Evolutionary conservation across 2,329 filamentous ascomycete species (phyloP), one percentile per base, ranked within the genome.

Genomic region (Pseudogymnoascus sp.): DNA sequence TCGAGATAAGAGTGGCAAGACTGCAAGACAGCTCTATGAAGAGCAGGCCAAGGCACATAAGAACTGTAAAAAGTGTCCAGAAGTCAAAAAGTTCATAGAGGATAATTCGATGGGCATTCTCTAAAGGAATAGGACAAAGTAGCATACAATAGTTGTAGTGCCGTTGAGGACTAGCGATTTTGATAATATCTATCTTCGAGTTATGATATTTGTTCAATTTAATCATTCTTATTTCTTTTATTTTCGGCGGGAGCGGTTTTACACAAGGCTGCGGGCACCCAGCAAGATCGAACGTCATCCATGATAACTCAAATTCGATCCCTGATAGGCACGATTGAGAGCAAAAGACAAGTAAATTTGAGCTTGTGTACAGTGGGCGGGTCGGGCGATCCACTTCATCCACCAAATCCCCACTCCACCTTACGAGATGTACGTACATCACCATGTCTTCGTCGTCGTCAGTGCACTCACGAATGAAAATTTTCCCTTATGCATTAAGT

Each of bases 391-490:
- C n/a, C n/a, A n/a, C n/a, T n/a, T n/a, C n/a, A n/a, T n/a, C n/a
- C n/a, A n/a, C n/a, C n/a, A n/a, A n/a, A n/a, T n/a, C n/a, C n/a
- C n/a, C n/a, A 5, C 23, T 5, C 23, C 23, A 37, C 35, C 15
- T 37, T 37, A 6, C 13, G 13, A 37, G 35, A 37, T 29, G 10
- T 67, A 66, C 33, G 37, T 23, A 29, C 59, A 61, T 15, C 63
- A 62, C 35, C 26, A 59, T 4, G 37, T 46, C 26, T 67, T 65
- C 46, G 38, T 63, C 5, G 17, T 62, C 17, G 60, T 63, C 33
- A 63, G 38, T 37, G 23, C 56, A 15, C 31, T 66, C 10, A 62
- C 42, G 35, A 2, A 37, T 37, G 35, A n/a, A 15, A 37, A 13
- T n/a, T n/a, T 1, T 5, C 15, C 15, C 35, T 37, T 26, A 26